Conservation (phyloP, 2,329 filamentous ascomycete species). For the Epichloe hybrida region DNA sequence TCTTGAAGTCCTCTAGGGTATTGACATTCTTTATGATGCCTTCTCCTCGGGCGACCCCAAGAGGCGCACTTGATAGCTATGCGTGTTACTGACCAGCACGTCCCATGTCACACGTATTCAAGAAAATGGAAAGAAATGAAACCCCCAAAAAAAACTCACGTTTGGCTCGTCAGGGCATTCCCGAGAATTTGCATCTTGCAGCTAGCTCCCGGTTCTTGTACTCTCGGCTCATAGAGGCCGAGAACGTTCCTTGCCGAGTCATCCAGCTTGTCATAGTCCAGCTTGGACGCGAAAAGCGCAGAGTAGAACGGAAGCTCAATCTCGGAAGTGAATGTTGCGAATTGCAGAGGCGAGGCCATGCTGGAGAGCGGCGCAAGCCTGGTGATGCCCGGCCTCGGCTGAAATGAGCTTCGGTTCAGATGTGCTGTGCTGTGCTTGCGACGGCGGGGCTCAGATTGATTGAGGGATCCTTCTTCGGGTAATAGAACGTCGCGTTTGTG, state of each 20-base stretch:
- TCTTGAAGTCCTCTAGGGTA: slow-evolving; percentile 85
- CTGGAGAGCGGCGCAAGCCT: slow-evolving; percentile 11
- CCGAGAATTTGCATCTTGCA: slow-evolving; percentile 84
- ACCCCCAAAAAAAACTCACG: slow-evolving; percentile 40
- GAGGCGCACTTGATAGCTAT: slow-evolving; percentile 40
- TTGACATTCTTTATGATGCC: slow-evolving; percentile 95
- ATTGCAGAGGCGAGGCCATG: slow-evolving; percentile 47
- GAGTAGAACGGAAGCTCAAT: slow-evolving; percentile 94
- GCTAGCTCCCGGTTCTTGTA: slow-evolving; percentile 59
- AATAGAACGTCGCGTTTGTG: background rate
- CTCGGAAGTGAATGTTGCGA: slow-evolving; percentile 82
- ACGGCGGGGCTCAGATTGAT: background rate
- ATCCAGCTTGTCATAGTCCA: slow-evolving; percentile 94
- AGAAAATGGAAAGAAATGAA: background rate
- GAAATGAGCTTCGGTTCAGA: background rate
- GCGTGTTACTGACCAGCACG: background rate
- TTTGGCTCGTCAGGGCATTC: slow-evolving; percentile 68
- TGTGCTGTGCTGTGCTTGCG: background rate
- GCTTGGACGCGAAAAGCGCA: slow-evolving; percentile 81
- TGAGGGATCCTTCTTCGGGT: background rate
- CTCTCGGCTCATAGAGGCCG: slow-evolving; percentile 77
- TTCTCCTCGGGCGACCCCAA: slow-evolving; percentile 67
- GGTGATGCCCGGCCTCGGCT: background rate
- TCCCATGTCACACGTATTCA: background rate
- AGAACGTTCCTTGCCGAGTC: slow-evolving; percentile 79